These are phyloP conservation scores for Stereum hirsutum DNA, from an alignment of 1,284 basidiomycete species.

Conservation along the genomic window DNA sequence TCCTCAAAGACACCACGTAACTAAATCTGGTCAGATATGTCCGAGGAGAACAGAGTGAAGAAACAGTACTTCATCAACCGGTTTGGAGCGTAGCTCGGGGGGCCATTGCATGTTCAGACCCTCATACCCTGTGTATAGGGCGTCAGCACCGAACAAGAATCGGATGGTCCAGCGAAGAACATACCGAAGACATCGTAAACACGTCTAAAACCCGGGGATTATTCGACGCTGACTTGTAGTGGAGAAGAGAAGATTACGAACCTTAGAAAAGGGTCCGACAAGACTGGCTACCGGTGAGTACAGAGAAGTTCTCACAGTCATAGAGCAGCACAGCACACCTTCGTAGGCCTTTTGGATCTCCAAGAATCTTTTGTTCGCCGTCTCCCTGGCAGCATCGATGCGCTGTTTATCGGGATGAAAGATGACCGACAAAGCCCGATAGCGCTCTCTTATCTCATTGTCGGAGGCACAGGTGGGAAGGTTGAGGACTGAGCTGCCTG, in stretches of 20 bases:
- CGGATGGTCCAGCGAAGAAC: constrained; percentile 8
- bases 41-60: neutral
- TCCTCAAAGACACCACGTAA: too few relatives aligned
- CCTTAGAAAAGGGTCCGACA: constrained; percentile 70
- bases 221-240: constrained; percentile 10
- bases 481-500: constrained; percentile 54
- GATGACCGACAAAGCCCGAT: constrained; percentile 63
- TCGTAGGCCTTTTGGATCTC: constrained; percentile 76
- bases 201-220: constrained; percentile 24
- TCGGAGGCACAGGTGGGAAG: constrained; percentile 54
- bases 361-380: constrained; percentile 59
- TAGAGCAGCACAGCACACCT: constrained; percentile 28
- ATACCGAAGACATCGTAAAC: constrained; percentile 73
- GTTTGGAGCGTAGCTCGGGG: constrained; percentile 9
- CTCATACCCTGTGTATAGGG: constrained; percentile 32
- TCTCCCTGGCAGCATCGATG: constrained; percentile 44
- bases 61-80: constrained; percentile 30
- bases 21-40: too few relatives aligned
- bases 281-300: constrained; percentile 31
- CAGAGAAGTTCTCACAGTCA: constrained; percentile 1
- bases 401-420: constrained; percentile 82
- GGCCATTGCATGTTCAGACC: constrained; percentile 23
- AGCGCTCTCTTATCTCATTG: constrained; percentile 64
- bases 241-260: constrained; percentile 21
- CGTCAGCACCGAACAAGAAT: neutral